A percentile compares a stretch with the other conserved stretches of the same genome.
Conservation (phyloP, 306 rosid genomes). For the Benincasa hispida region DNA sequence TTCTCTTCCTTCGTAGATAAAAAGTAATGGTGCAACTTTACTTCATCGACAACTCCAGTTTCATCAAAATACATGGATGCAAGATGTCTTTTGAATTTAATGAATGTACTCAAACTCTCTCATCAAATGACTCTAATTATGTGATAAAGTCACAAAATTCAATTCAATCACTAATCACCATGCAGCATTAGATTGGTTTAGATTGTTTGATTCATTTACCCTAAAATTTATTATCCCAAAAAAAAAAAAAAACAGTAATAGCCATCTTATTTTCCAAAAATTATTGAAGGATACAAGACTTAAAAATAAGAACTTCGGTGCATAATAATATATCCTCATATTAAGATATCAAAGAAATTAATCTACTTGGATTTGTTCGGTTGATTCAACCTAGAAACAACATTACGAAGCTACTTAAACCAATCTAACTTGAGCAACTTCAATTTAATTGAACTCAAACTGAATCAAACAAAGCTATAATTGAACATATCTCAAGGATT, state of each 20-base stretch:
- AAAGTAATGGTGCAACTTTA: neutral
- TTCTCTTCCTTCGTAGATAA: neutral
- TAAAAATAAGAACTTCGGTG: neutral
- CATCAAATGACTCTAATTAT: neutral
- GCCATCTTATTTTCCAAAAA: neutral
- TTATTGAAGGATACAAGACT: neutral
- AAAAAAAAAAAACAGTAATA: neutral
- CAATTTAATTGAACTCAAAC: neutral
- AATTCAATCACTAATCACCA: neutral
- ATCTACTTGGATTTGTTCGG: neutral
- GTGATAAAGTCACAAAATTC: neutral
- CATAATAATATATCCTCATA: neutral
- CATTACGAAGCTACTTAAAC: neutral
- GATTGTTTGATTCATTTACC: neutral
- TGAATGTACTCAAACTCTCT: neutral
- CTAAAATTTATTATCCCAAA: neutral
- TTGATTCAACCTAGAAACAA: neutral
- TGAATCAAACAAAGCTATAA: neutral
- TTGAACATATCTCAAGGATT: neutral
- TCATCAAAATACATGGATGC: neutral
- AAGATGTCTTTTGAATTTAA: neutral
- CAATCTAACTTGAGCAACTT: neutral
- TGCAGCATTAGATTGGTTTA: neutral
- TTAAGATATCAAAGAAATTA: neutral
- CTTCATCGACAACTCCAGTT: neutral